phyloP scores from a whole-genome alignment of 2,329 filamentous ascomycete genomes.

The Chrysoporthe austroafricana region DNA sequence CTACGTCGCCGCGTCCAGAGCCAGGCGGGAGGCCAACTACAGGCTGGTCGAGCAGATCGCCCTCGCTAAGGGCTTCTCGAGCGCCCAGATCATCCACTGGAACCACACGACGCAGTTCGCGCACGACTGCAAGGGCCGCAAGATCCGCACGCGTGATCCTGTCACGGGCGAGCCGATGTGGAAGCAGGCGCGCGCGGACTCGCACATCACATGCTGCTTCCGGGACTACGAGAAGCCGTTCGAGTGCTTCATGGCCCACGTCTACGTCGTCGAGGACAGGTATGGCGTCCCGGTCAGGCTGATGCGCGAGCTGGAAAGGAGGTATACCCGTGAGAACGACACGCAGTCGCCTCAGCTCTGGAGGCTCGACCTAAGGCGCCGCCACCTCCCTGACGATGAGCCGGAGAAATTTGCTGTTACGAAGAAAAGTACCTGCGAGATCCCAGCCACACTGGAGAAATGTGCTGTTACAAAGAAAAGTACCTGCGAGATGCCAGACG shows the following conservation, averaged over 20 bases:
- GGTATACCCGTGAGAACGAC: background rate
- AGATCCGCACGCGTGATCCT: background rate
- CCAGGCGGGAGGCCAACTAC: background rate
- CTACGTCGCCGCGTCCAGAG: background rate
- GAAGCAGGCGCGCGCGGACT: background rate
- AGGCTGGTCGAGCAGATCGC: background rate
- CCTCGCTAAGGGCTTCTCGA: background rate
- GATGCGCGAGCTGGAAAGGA: background rate
- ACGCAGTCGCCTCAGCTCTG: background rate
- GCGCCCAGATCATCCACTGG: background rate
- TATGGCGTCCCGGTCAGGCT: background rate
- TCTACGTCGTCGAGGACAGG: background rate
- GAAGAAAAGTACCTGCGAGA: no score
- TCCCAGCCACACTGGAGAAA: no score
- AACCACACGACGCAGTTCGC: background rate
- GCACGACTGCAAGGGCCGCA: background rate
- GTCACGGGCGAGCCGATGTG: background rate
- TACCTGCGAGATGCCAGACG: no score
- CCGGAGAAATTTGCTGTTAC: no score
- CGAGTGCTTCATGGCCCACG: background rate
- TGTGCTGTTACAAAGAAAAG: no score
- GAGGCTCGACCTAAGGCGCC: background rate
- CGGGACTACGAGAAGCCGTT: background rate
- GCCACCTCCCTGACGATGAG: no score
- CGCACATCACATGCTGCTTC: constrained; percentile 2